A percentile compares a stretch with the other conserved stretches of the same genome.
Conservation (phyloP, 2,329 filamentous ascomycete genomes). For the Clarireedia monteithiana region DNA sequence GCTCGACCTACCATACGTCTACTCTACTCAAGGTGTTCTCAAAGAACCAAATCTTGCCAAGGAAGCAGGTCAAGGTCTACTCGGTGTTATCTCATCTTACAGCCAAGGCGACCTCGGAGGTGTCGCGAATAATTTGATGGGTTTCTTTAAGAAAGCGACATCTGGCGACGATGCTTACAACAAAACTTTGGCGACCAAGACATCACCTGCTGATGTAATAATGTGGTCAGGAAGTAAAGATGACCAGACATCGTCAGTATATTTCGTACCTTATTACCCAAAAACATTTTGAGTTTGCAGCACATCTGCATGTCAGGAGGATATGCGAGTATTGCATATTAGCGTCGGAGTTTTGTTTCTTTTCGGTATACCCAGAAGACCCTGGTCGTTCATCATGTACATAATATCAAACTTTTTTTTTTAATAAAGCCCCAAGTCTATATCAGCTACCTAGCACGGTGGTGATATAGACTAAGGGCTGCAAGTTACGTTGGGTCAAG, state of each 20-base stretch:
- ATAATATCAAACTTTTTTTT: slow-evolving; percentile 10
- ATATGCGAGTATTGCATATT: slow-evolving; percentile 34
- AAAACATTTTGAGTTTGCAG: slow-evolving; percentile 53
- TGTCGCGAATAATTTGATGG: slow-evolving; percentile 72
- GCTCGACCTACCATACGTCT: slow-evolving; percentile 60
- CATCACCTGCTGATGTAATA: slow-evolving; percentile 88
- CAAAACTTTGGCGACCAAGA: slow-evolving; percentile 79
- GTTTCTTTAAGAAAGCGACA: slow-evolving; percentile 81
- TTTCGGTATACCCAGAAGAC: slow-evolving; percentile 14
- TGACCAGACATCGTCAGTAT: slow-evolving; percentile 78
- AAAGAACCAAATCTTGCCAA: slow-evolving; percentile 63
- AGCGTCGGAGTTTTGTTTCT: slow-evolving; percentile 21
- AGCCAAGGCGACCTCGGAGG: slow-evolving; percentile 72
- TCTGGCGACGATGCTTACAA: slow-evolving; percentile 71
- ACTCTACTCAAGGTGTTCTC: slow-evolving; percentile 60
- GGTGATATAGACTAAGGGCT: slow-evolving; percentile 25
- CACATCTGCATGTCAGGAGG: slow-evolving; percentile 42
- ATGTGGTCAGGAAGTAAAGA: slow-evolving; percentile 99
- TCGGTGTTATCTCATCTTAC: slow-evolving; percentile 56
- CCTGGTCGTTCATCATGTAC: slow-evolving; percentile 15
- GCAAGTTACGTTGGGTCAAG: slow-evolving; percentile 28
- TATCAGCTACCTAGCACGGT: slow-evolving; percentile 22
- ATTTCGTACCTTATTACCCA: slow-evolving; percentile 39
- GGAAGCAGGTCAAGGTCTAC: slow-evolving; percentile 57
- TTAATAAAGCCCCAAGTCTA: slow-evolving; percentile 22